Percentiles rank a stretch among this genome's conserved stretches.
These are phyloP conservation scores for Capsicum rhomboideum DNA, from an alignment of 257 asterid genomes.

Conservation along the genomic window DNA sequence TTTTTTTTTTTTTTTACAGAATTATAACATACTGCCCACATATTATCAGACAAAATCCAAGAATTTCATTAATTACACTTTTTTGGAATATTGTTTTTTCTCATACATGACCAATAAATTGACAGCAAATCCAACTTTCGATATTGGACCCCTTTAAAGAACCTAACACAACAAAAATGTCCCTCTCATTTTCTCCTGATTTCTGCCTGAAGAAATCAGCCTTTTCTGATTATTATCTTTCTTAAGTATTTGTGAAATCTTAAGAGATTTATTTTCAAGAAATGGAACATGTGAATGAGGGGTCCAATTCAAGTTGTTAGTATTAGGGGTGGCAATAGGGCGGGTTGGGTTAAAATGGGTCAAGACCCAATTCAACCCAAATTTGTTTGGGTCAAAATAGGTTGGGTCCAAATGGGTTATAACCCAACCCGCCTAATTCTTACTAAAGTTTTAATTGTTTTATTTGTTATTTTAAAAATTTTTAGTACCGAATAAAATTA, in stretches of 20 bases:
- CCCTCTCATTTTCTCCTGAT: background rate
- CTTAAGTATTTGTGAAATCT: background rate
- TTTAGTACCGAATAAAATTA: too few relatives aligned
- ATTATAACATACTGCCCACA: background rate
- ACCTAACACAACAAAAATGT: background rate
- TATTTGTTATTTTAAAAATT: too few relatives aligned
- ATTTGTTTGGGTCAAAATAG: too few relatives aligned
- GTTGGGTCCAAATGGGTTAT: too few relatives aligned
- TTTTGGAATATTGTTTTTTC: background rate
- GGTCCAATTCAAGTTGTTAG: background rate
- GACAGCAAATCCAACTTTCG: background rate
- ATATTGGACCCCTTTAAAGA: background rate
- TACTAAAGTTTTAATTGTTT: too few relatives aligned
- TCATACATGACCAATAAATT: background rate
- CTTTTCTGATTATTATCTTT: background rate
- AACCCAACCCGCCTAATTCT: too few relatives aligned
- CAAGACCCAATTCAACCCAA: too few relatives aligned
- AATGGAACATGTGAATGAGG: background rate
- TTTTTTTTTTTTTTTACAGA: background rate
- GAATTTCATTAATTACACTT: background rate
- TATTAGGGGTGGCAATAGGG: too few relatives aligned
- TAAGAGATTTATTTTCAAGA: background rate
- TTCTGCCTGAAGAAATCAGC: background rate
- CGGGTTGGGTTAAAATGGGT: too few relatives aligned
- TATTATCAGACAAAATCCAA: conserved; percentile 1